Evolutionary conservation across 2,329 filamentous ascomycete genomes (phyloP).

Genomic region (Alternaria viburni): DNA sequence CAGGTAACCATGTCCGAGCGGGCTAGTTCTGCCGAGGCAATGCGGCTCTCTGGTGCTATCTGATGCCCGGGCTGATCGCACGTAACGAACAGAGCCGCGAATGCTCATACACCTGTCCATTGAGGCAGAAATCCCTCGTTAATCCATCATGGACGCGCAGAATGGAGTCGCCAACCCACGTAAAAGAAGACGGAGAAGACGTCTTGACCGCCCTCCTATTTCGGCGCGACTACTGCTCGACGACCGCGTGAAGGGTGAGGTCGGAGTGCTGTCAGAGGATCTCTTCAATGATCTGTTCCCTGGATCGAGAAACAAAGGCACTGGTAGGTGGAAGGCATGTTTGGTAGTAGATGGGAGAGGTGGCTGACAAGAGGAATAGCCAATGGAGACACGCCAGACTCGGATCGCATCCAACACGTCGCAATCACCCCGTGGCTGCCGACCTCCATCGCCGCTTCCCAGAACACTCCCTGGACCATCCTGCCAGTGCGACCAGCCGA

Average conservation of each 20-base stretch:
- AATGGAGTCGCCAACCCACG: conserved; percentile 47
- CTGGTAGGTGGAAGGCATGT: conserved; percentile 22
- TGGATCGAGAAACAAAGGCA: conserved; percentile 22
- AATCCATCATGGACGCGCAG: conserved; percentile 37
- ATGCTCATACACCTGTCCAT: conserved; percentile 12
- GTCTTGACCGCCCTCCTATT: conserved; percentile 72
- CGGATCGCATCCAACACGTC: conserved; percentile 60
- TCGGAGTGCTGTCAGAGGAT: conserved; percentile 86
- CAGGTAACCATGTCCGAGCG: conserved; percentile 3
- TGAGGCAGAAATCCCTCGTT: conserved; percentile 12
- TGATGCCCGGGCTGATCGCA: conserved; percentile 7
- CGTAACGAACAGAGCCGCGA: conserved; percentile 23
- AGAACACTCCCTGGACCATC: conserved; percentile 80
- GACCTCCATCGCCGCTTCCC: conserved; percentile 53
- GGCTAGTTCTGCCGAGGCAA: conserved; percentile 31
- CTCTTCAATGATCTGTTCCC: conserved; percentile 83
- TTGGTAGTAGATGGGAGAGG: not conserved
- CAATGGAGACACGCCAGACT: conserved; percentile 10
- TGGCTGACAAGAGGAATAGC: conserved; percentile 10
- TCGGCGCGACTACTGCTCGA: conserved; percentile 83
- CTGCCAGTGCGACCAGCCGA: conserved; percentile 69
- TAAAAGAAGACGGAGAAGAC: conserved; percentile 61
- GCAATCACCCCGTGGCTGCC: conserved; percentile 78
- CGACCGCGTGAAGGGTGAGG: conserved; percentile 81
- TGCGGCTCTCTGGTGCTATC: conserved; percentile 6